Percentiles rank a stretch among this genome's conserved stretches.
These are phyloP conservation scores for Metschnikowia amazonensis DNA, from an alignment of 805 yeast genomes.

Conservation along the genomic window DNA sequence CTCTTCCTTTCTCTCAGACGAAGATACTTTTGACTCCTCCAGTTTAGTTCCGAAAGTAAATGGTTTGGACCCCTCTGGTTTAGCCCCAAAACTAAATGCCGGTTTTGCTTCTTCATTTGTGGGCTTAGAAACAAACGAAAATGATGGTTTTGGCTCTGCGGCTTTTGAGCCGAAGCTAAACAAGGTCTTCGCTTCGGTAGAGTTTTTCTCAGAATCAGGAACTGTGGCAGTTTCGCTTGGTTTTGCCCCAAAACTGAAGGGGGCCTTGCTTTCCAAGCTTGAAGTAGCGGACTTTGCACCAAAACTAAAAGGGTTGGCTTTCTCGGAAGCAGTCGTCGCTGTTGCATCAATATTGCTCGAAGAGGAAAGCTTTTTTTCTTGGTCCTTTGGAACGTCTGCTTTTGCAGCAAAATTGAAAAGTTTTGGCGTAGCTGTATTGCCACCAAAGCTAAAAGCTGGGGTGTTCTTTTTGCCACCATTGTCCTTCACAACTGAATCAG, in stretches of 20 bases:
- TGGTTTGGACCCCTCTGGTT: not conserved
- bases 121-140: not conserved
- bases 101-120: not conserved
- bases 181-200: slow-evolving; percentile 3
- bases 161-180: slow-evolving; percentile 12
- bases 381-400: not conserved
- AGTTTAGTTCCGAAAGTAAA: slow-evolving; percentile 6
- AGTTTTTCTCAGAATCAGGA: not conserved
- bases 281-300: not conserved
- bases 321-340: not conserved
- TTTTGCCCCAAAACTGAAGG: slow-evolving; percentile 2
- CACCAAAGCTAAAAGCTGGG: not conserved
- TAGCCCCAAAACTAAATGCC: slow-evolving; percentile 4
- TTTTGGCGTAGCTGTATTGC: not conserved
- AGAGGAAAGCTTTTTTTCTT: not conserved
- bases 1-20: not conserved
- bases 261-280: not conserved
- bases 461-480: not conserved
- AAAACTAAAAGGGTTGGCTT: not conserved
- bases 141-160: not conserved
- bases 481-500: not conserved
- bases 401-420: not conserved
- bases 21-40: not conserved
- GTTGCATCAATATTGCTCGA: not conserved
- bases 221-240: not conserved